Conservation (phyloP, 1,284 basidiomycete genomes). For the Thecaphora frezii region DNA sequence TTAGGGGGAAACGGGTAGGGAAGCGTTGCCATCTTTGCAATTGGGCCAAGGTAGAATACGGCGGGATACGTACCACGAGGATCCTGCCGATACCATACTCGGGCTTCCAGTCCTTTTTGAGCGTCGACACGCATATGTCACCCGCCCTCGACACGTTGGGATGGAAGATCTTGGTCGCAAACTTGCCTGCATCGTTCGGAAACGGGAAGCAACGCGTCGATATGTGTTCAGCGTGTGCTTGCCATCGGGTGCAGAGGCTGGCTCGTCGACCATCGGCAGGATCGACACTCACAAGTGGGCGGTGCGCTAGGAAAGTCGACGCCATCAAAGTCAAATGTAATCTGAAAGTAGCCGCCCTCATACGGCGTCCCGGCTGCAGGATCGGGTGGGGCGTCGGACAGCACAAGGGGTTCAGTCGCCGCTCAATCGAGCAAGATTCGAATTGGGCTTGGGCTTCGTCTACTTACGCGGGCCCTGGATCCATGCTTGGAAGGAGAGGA, state of each 20-base stretch:
- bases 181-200: conserved; percentile 2
- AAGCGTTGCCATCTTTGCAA: too few relatives aligned
- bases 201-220: not conserved
- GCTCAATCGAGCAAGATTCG: too few relatives aligned
- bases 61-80: conserved; percentile 64
- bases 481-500: conserved; percentile 25
- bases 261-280: too few relatives aligned
- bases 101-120: conserved; percentile 95
- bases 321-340: conserved; percentile 31
- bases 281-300: conserved; percentile 9
- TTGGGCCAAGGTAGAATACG: too few relatives aligned
- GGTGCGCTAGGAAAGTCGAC: conserved; percentile 32
- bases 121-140: conserved; percentile 94
- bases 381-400: not conserved
- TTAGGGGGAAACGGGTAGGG: too few relatives aligned
- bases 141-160: conserved; percentile 86
- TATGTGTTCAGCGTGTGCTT: too few relatives aligned
- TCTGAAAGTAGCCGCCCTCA: conserved; percentile 53
- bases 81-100: conserved; percentile 89
- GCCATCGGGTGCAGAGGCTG: too few relatives aligned
- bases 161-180: conserved; percentile 74
- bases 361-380: conserved; percentile 81
- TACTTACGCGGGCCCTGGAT: conserved; percentile 18
- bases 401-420: not conserved
- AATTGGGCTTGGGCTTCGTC: not conserved